phyloP scores from a whole-genome alignment of 495 filamentous ascomycete genomes.

The Chlorociboria aeruginascens region DNA sequence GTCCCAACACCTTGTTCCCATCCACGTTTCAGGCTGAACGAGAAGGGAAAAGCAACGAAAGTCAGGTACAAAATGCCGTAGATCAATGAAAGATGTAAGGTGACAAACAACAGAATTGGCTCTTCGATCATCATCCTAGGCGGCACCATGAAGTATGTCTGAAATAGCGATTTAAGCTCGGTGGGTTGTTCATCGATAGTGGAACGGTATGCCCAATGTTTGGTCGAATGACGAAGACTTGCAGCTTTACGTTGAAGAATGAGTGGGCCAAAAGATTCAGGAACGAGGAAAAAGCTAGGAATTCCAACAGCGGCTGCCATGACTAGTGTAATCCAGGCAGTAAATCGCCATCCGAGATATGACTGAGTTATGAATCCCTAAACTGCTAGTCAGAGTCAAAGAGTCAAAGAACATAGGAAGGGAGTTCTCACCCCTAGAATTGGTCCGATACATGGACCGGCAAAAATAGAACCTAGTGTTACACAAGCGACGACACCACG shows the following conservation, averaged over 20 bases:
- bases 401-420: slow-evolving; percentile 33
- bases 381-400: slow-evolving; percentile 35
- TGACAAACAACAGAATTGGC: slow-evolving; percentile 64
- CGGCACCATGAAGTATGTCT: slow-evolving; percentile 9
- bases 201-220: slow-evolving; percentile 16
- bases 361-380: slow-evolving; percentile 52
- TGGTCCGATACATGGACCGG: slow-evolving; percentile 62
- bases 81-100: slow-evolving; percentile 44
- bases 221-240: slow-evolving; percentile 32
- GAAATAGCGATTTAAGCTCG: slow-evolving; percentile 7
- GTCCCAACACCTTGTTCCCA: slow-evolving; percentile 25
- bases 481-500: slow-evolving; percentile 73
- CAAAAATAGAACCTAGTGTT: slow-evolving; percentile 66
- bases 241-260: slow-evolving; percentile 46
- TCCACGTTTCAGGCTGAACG: slow-evolving; percentile 54
- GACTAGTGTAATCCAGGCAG: slow-evolving; percentile 52
- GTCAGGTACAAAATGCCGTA: slow-evolving; percentile 49
- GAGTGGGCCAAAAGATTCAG: slow-evolving; percentile 47
- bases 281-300: slow-evolving; percentile 21
- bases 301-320: slow-evolving; percentile 28
- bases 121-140: slow-evolving; percentile 46
- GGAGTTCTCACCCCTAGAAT: slow-evolving; percentile 48
- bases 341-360: slow-evolving; percentile 54
- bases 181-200: slow-evolving; percentile 7
- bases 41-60: slow-evolving; percentile 63